phyloP scores from a whole-genome alignment of 805 yeast species.

The Myxozyma neglecta region DNA sequence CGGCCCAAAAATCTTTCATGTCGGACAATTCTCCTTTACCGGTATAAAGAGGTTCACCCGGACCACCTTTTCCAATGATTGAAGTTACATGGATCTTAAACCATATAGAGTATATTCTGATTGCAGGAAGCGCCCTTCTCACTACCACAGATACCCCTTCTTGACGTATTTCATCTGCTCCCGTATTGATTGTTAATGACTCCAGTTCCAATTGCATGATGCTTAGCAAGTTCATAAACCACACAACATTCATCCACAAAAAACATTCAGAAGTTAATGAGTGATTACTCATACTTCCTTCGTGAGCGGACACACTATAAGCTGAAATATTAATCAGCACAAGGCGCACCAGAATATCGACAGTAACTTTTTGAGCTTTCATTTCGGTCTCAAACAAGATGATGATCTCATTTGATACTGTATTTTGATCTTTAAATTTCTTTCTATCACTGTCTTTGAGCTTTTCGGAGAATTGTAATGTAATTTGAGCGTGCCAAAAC shows the following conservation, averaged over 20 bases:
- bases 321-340: constrained; percentile 24
- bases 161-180: background rate
- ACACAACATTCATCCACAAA: constrained; percentile 9
- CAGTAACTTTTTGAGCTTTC: constrained; percentile 4
- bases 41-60: background rate
- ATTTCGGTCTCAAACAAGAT: constrained; percentile 3
- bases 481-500: constrained; percentile 19
- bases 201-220: background rate
- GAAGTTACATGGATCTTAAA: background rate
- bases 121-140: constrained; percentile 11
- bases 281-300: constrained; percentile 1
- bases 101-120: constrained; percentile 26
- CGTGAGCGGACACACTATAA: background rate
- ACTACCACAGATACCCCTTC: constrained; percentile 11
- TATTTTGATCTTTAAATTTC: background rate
- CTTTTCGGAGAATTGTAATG: background rate
- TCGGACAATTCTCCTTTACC: background rate
- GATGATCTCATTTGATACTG: background rate
- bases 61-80: background rate
- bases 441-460: background rate
- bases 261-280: background rate
- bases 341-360: constrained; percentile 16
- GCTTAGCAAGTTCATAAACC: constrained; percentile 9
- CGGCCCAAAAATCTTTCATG: constrained; percentile 10
- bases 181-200: background rate